Evolutionary conservation across 2,329 filamentous ascomycete genomes (phyloP), one percentile per base, ranked within the genome.

Genomic region (Alternaria sp.): DNA sequence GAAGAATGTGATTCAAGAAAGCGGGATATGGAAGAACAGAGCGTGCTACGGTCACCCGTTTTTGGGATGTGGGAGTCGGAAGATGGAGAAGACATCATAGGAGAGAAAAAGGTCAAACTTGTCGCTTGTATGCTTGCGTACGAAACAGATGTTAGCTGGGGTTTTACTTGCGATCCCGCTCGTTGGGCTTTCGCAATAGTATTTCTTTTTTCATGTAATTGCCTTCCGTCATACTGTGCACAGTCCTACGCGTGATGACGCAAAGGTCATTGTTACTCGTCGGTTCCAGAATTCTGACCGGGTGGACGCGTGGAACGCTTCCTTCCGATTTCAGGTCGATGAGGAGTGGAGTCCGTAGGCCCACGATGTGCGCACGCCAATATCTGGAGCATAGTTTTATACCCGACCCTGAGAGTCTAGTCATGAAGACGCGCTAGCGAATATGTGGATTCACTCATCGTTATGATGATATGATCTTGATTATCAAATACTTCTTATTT

Each of bases 401-500:
- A 44, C 7, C 44, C 18, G 18, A 11, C 11, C 28, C 28, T 11
- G 11, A 11, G 44, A 47, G n/a, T 14, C 44, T 47, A 47, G 44
- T 20, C 26, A 47, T 18, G 12, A 14, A 34, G 5, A 34, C 12
- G 16, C 44, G 28, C n/a, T 48, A 22, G 8, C 18, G 11, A 20
- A 48, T 24, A 2, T 24, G 18, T 6, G 5, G 9, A 24, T 22
- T 48, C 9, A 2, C 8, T 22, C 8, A 24, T 36, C 14, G n/a
- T 36, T 24, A 9, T n/a, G 4, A 24, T 24, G 46, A 30, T 24
- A 22, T 34, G 44, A 34, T 36, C 34, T 7, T 24, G 30, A 11
- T n/a, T 20, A 36, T 48, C 46, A 38, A 49, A 49, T 32, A 49
- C 20, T 36, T 36, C 26, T 38, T n/a, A 55, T 47, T 30, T 41